These are phyloP conservation scores for Rubia balearica DNA, from an alignment of 305 asterid genomes.

Conservation along the genomic window DNA sequence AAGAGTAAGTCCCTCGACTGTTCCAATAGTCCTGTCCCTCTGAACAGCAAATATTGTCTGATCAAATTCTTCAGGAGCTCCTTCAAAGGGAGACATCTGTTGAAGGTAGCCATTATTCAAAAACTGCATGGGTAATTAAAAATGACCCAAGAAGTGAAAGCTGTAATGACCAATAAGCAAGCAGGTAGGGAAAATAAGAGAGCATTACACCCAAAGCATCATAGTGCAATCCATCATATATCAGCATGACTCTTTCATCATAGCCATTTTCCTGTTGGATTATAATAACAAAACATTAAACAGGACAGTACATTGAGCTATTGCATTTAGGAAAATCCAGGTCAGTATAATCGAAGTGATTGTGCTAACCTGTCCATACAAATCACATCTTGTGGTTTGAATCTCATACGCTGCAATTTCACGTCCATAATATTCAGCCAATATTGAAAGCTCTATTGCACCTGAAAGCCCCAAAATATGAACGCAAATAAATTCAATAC, in stretches of 20 bases:
- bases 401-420: constrained; percentile 97
- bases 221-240: constrained; percentile 93
- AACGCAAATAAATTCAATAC: constrained; percentile 13
- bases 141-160: neutral
- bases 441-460: constrained; percentile 88
- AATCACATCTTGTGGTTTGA: constrained; percentile 86
- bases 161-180: neutral
- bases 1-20: constrained; percentile 52
- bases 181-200: constrained; percentile 21
- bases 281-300: constrained; percentile 8
- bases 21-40: constrained; percentile 50
- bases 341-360: constrained; percentile 12
- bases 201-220: constrained; percentile 81
- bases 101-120: constrained; percentile 11
- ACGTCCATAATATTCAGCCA: constrained; percentile 64
- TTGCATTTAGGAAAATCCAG: constrained; percentile 7
- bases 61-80: constrained; percentile 92
- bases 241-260: constrained; percentile 84
- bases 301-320: neutral
- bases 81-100: constrained; percentile 81
- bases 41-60: constrained; percentile 76
- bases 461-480: constrained; percentile 38
- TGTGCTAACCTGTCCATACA: constrained; percentile 80
- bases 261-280: constrained; percentile 52
- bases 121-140: constrained; percentile 5